These are phyloP conservation scores for Phaeosphaeriaceae sp. DNA, from an alignment of 2,329 filamentous ascomycete species.

Conservation along the genomic window DNA sequence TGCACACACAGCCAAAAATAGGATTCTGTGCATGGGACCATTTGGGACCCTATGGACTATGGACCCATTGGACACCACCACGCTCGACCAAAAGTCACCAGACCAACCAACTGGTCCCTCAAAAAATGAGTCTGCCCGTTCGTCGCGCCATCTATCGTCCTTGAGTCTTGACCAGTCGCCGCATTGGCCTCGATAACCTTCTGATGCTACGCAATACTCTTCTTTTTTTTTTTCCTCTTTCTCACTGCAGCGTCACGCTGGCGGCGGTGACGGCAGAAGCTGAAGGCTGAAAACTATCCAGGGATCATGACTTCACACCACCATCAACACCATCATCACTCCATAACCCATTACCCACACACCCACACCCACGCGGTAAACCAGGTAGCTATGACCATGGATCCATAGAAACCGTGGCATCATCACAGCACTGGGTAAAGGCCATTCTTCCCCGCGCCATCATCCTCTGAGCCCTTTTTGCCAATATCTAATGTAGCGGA, in stretches of 20 bases:
- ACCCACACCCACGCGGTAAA: too few relatives aligned
- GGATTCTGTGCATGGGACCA: constrained; percentile 26
- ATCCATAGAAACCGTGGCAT: too few relatives aligned
- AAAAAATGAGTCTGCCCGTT: constrained; percentile 9
- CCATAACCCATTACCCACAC: too few relatives aligned
- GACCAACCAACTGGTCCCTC: constrained; percentile 8
- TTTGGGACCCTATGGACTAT: too few relatives aligned
- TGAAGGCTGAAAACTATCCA: not conserved
- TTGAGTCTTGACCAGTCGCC: constrained; percentile 3
- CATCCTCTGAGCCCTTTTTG: too few relatives aligned
- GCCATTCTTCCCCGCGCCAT: constrained; percentile 9
- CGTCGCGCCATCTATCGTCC: constrained; percentile 9
- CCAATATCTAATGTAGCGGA: constrained; percentile 19
- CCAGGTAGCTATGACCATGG: too few relatives aligned
- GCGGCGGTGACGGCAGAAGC: not conserved
- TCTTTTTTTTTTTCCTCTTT: too few relatives aligned
- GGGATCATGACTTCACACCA: not conserved
- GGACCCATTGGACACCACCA: too few relatives aligned
- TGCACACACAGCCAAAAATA: constrained; percentile 32
- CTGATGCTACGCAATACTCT: constrained; percentile 9
- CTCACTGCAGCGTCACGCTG: not conserved
- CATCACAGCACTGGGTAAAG: constrained; percentile 16
- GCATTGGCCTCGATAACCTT: not conserved
- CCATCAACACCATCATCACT: not conserved
- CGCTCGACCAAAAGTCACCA: constrained; percentile 28